A percentile compares a stretch with the other conserved stretches of the same genome.
phyloP scores from a whole-genome alignment of 1,139 yeast species.

The Waltiozyma sp. region DNA sequence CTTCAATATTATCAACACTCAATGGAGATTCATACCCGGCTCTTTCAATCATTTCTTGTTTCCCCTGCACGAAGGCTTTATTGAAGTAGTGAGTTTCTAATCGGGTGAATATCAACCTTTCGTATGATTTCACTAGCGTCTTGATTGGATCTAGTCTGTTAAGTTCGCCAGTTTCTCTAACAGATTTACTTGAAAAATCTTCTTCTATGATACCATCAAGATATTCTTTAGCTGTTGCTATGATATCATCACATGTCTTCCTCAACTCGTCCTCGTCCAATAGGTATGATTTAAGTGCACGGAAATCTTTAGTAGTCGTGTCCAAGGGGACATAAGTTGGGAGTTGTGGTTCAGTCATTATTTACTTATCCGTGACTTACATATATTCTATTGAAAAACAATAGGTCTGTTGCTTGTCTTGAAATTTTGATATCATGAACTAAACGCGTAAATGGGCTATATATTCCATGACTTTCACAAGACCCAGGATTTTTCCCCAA shows the following conservation, averaged over 20 bases:
- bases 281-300: background rate
- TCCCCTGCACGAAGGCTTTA: slow-evolving; percentile 4
- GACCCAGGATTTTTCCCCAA: too few species aligned
- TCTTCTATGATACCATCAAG: slow-evolving; percentile 8
- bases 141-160: slow-evolving; percentile 6
- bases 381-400: too few species aligned
- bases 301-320: background rate
- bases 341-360: background rate
- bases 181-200: background rate
- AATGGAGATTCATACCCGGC: slow-evolving; percentile 17
- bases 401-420: too few species aligned
- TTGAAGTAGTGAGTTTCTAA: slow-evolving; percentile 2
- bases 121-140: slow-evolving; percentile 5
- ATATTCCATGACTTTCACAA: too few species aligned
- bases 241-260: slow-evolving; percentile 6
- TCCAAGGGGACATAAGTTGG: background rate
- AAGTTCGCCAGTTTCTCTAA: slow-evolving; percentile 1
- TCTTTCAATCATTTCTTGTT: slow-evolving; percentile 1
- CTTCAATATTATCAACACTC: slow-evolving; percentile 19
- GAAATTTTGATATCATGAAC: too few species aligned
- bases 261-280: slow-evolving; percentile 2
- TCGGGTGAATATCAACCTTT: slow-evolving; percentile 5
- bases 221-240: slow-evolving; percentile 9
- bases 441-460: too few species aligned
- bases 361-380: too few species aligned